These are phyloP conservation scores for Trichophyton simii DNA, from an alignment of 2,329 filamentous ascomycete species.

Conservation along the genomic window DNA sequence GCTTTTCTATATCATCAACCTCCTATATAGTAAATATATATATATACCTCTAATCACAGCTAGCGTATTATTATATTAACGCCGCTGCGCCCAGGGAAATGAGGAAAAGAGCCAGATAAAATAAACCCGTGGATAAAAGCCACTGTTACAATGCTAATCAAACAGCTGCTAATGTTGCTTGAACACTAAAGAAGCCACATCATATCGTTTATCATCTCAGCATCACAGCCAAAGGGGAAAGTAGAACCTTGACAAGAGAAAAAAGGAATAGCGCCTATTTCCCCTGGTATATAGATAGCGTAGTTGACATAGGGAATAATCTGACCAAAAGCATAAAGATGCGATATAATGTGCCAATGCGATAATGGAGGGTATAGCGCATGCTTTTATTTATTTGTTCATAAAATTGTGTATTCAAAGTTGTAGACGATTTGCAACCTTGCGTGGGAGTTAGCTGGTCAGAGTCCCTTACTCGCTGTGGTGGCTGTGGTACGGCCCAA, in stretches of 20 bases:
- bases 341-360: not conserved
- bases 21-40: not conserved
- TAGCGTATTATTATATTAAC: not conserved
- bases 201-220: not conserved
- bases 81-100: not conserved
- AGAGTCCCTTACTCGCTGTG: not conserved
- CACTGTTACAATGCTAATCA: not conserved
- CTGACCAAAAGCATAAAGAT: not conserved
- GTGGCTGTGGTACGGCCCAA: conserved; percentile 24
- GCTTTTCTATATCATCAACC: not conserved
- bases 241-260: not conserved
- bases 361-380: not conserved
- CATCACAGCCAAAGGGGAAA: not conserved
- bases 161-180: not conserved
- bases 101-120: not conserved
- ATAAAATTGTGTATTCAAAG: not conserved
- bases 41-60: not conserved
- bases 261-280: not conserved
- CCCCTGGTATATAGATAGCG: not conserved
- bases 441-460: not conserved
- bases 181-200: not conserved
- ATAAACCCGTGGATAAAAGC: not conserved
- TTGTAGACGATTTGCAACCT: not conserved
- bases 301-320: not conserved
- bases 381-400: not conserved